Evolutionary conservation across 345 rosid genomes (phyloP).

Genomic region (Hypericum androsaemum): DNA sequence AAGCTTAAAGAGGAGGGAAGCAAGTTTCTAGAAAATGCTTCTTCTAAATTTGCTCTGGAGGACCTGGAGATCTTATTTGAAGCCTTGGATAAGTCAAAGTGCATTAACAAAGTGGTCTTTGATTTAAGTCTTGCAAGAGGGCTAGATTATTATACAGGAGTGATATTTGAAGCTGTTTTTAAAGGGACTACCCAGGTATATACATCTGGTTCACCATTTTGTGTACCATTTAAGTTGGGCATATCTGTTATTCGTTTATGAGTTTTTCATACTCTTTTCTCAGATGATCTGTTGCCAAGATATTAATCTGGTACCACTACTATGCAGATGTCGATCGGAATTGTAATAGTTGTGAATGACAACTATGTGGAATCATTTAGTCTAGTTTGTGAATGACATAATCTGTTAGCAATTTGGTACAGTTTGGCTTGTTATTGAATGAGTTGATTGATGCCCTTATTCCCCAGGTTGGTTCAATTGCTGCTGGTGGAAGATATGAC

Average conservation of each 20-base stretch:
- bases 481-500: slow-evolving; percentile 93
- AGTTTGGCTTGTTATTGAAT: neutral
- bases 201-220: neutral
- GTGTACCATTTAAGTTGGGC: no score
- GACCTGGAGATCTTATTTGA: slow-evolving; percentile 73
- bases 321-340: no score
- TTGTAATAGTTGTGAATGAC: no score
- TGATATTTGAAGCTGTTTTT: slow-evolving; percentile 85
- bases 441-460: slow-evolving; percentile 3
- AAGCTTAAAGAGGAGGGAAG: slow-evolving; percentile 54
- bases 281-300: no score
- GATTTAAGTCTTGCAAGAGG: slow-evolving; percentile 98
- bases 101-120: slow-evolving; percentile 68
- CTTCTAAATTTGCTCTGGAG: slow-evolving; percentile 56
- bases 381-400: no score
- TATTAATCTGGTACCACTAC: neutral
- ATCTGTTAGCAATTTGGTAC: no score
- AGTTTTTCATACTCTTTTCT: neutral
- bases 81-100: slow-evolving; percentile 68
- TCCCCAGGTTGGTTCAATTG: slow-evolving; percentile 85
- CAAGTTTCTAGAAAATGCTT: slow-evolving; percentile 43
- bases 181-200: slow-evolving; percentile 73
- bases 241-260: neutral
- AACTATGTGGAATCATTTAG: no score
- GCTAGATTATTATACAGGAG: slow-evolving; percentile 95